Conservation (phyloP, 495 filamentous ascomycete genomes). For the Tirmania nivea region DNA sequence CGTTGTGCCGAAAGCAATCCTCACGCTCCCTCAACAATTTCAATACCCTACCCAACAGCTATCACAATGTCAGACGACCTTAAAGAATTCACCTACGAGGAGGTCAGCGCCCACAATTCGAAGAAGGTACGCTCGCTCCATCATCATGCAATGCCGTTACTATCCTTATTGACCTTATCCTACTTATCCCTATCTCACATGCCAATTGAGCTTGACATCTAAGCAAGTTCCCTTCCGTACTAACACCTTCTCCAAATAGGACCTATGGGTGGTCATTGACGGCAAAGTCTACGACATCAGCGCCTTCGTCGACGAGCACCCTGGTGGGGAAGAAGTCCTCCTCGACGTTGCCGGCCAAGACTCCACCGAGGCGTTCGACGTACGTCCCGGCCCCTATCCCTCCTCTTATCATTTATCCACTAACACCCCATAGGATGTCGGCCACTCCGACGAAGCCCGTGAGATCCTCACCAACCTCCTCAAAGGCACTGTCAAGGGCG, state of each 20-base stretch:
- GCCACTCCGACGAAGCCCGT: conserved; percentile 95
- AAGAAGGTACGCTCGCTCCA: conserved; percentile 39
- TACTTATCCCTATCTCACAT: background rate
- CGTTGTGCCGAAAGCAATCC: no score
- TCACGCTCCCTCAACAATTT: no score
- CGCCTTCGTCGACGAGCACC: conserved; percentile 94
- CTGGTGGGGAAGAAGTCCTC: conserved; percentile 97
- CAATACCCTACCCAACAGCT: background rate
- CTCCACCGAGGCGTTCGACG: conserved; percentile 89
- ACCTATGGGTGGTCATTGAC: conserved; percentile 77
- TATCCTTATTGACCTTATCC: background rate
- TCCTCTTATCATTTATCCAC: background rate
- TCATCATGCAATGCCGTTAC: background rate
- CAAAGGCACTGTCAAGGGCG: conserved; percentile 64
- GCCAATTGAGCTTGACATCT: background rate
- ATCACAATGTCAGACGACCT: conserved; percentile 7
- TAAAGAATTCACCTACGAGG: conserved; percentile 60
- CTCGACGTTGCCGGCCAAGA: conserved; percentile 93
- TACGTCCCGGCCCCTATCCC: background rate
- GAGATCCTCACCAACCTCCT: conserved; percentile 68
- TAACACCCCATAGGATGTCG: conserved; percentile 42
- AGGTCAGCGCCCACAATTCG: conserved; percentile 67
- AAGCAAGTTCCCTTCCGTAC: background rate
- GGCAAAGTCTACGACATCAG: conserved; percentile 84
- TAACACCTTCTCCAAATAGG: conserved; percentile 20